Evolutionary conservation across 2,329 filamentous ascomycete genomes (phyloP), one percentile per base, ranked within the genome.

Genomic region (Botrytis cinerea): DNA sequence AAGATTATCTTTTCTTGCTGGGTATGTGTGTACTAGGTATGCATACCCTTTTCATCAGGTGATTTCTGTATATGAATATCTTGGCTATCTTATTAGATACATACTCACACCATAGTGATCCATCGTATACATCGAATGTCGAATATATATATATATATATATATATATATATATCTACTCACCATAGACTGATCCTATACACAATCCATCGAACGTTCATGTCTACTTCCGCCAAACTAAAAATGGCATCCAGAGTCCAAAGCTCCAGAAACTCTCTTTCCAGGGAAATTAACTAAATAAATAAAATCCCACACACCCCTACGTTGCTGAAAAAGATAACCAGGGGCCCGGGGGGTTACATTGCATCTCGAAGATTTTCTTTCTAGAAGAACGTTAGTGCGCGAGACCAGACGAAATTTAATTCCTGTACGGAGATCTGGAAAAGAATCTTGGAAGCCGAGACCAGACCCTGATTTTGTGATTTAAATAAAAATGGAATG

Each of bases 371-470:
- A 61, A 61, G 59, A 38, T 61, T 14, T 8, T 51, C 35, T 14
- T 8, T 51, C 35, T 40, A 61, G 48, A 51, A 51, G 48, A 51
- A 51, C 48, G 22, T 51, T n/a, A 51, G 48, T 9, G 59, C 40
- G 32, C n/a, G 32, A 61, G 35, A 60, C 57, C 35, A 60, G 48
- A n/a, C 18, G 51, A 59, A 32, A 51, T 51, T 35, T 0, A 22
- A n/a, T n/a, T 25, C 35, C 59, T 40, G 60, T 25, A 43, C 59
- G 35, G 38, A 62, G 60, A 62, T 62, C 60, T 62, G 60, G 60
- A 43, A 62, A 35, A 43, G 51, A 18, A 25, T 62, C 60, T 62
- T n/a, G 59, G 35, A 28, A 38, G 60, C 60, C 35, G 38, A 43
- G 22, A 62, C 38, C 60, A 54, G 51, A 54, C 51, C 51, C 51